phyloP scores from a whole-genome alignment of 257 asterid genomes.

The Solanum okadae region DNA sequence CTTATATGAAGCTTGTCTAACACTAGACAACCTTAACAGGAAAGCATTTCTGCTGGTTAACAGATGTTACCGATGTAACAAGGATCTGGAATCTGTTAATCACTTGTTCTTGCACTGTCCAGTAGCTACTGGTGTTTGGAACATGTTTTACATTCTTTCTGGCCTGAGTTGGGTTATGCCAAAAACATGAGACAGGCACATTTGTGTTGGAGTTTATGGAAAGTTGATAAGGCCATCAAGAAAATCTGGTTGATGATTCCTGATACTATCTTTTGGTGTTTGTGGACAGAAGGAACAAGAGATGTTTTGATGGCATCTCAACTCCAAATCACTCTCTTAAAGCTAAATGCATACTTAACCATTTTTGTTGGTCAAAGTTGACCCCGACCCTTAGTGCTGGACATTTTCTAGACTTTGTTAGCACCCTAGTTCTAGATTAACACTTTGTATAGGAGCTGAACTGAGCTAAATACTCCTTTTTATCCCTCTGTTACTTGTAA shows the following conservation, averaged over 20 bases:
- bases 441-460: not conserved
- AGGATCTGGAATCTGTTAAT: not conserved
- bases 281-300: not conserved
- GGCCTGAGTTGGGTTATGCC: not conserved
- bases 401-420: not conserved
- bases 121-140: not conserved
- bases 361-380: not conserved
- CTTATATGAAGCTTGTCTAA: not conserved
- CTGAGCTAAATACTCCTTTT: not conserved
- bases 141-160: not conserved
- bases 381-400: too few relatives aligned
- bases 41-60: not conserved
- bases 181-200: not conserved
- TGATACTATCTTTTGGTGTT: not conserved
- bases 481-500: not conserved
- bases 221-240: not conserved
- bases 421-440: not conserved
- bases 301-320: not conserved
- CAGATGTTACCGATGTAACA: not conserved
- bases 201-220: not conserved
- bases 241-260: not conserved
- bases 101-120: not conserved
- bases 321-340: not conserved
- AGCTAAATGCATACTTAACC: not conserved
- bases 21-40: not conserved